Evolutionary conservation across 805 yeast species (phyloP), one percentile per base, ranked within the genome.

Genomic region (Suhomyces kilbournensis): DNA sequence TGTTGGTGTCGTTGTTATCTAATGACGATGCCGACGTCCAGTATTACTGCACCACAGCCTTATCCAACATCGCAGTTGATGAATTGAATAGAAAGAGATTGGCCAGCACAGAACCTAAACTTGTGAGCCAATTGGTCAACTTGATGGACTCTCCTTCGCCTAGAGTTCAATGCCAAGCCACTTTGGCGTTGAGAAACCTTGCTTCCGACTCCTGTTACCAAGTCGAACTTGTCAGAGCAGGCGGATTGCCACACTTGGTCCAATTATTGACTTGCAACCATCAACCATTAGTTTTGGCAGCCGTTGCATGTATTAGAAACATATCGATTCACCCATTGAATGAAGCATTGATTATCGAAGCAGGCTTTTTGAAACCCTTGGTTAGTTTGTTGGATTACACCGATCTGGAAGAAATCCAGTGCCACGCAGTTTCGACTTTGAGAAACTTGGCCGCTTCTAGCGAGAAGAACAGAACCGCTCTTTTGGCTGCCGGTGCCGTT

Each of bases 151-250:
- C 96, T 2, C 86, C 91, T 10, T 84, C 94, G 45, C 93, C 97
- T 35, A 81, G 98, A 61, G 97, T 94, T 34, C 97, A 94, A 72
- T 94, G 99, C 71, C 99, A 94, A 75, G 98, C 99, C 0, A 96
- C 99, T 4, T 78, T 94, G 56, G 99, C 98, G 1, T 78, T 94
- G 60, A 83, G 99, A 72, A 94, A 94, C 67, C 81, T 94, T 64
- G 99, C 99, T 1, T 88, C 96, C 3, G 99, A 94, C 71, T 90
- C 94, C 15, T 87, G 91, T 58, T 94, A 94, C 72, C 99, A 94
- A 74, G 81, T 93, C 56, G 98, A 93, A 67, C 92, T 93, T 59
- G 98, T 93, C 15, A 81, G 96, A 63, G 92, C 96, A 38, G 97
- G 96, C 52, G 99, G 99, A 0, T 81, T 94, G 63, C 94, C 97